phyloP scores from a whole-genome alignment of 2,329 filamentous ascomycete genomes.

The Fusarium sp. region DNA sequence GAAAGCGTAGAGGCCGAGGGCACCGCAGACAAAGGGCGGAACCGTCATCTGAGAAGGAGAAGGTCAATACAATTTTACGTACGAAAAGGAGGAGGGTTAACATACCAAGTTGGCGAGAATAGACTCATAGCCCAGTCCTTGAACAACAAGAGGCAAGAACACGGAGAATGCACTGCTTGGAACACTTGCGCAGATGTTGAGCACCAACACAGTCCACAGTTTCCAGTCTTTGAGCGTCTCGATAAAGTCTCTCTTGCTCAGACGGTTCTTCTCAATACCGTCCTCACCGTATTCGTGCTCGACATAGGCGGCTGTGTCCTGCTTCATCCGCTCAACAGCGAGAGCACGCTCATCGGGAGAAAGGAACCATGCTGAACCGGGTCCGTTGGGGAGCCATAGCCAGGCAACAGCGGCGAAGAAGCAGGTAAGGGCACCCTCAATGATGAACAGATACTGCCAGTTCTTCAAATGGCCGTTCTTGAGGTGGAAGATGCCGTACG shows the following conservation, averaged over 20 bases:
- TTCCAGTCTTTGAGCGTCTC: constrained; percentile 47
- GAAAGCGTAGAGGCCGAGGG: constrained; percentile 43
- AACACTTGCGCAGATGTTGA: constrained; percentile 45
- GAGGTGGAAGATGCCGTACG: constrained; percentile 46
- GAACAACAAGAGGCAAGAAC: constrained; percentile 44
- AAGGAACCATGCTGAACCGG: constrained; percentile 45
- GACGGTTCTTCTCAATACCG: constrained; percentile 40
- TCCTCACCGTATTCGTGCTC: constrained; percentile 43
- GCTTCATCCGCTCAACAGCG: constrained; percentile 38
- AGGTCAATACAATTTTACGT: not conserved
- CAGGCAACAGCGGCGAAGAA: constrained; percentile 44
- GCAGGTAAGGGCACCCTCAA: constrained; percentile 67
- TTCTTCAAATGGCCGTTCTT: constrained; percentile 57
- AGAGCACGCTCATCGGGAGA: constrained; percentile 33
- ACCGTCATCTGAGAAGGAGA: constrained; percentile 40
- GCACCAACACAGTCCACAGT: constrained; percentile 40
- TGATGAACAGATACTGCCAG: constrained; percentile 77
- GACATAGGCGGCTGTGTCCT: constrained; percentile 41
- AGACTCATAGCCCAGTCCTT: constrained; percentile 44
- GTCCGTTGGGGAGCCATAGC: constrained; percentile 42
- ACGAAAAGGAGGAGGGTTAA: not conserved
- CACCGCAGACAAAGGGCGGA: constrained; percentile 44
- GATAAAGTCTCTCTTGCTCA: constrained; percentile 39
- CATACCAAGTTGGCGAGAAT: constrained; percentile 43
- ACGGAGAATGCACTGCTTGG: constrained; percentile 44